Base-by-base conservation (phyloP, 257 asterid genomes). In the Craterostigma plantagineum region DNA sequence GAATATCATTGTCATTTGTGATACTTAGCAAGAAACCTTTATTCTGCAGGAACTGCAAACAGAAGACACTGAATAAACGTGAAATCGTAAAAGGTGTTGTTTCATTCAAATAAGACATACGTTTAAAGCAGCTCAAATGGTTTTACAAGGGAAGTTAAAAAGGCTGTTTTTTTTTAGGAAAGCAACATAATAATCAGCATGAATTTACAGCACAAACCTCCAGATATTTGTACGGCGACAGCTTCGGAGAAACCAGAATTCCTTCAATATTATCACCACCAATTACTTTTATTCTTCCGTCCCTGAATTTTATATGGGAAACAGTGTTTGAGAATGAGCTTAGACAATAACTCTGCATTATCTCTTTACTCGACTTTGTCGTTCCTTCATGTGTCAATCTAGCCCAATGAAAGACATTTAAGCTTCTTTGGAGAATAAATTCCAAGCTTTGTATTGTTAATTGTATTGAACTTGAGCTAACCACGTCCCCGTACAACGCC, bases 191-290 rank as follows among this genome's bases (percentile, higher is more conserved):
- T 35, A 53, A 17, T 17, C 14, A 18, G 42, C 48, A 34, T 9
- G 48, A 44, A 35, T 18, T 10, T 38, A 52, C 27, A 38, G 38
- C 30, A 42, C 69, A 52, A 23, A 81, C 94, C 94, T 82, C 94
- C 58, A 82, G 50, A 65, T 68, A 77, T 65, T 85, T 85, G 70
- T 64, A 81, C 5, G 94, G 92, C 57, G 53, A 49, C 59, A 77
- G 60, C 61, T 77, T 67, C 7, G 94, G 76, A 47, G 92, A 77
- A 64, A 65, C 53, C 43, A 81, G 60, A 61, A 85, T 82, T 11
- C 69, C 92, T 77, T 85, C 96, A 44, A 85, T 73, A 56, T 72
- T 85, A 61, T 81, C 86, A 49, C 94, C 96, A 16, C 94, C 96
- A 36, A 85, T 63, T 61, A 85, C 62, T 68, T 85, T 85, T 57